These are phyloP conservation scores for Penicillium expansum DNA, from an alignment of 2,329 filamentous ascomycete species.

Conservation along the genomic window DNA sequence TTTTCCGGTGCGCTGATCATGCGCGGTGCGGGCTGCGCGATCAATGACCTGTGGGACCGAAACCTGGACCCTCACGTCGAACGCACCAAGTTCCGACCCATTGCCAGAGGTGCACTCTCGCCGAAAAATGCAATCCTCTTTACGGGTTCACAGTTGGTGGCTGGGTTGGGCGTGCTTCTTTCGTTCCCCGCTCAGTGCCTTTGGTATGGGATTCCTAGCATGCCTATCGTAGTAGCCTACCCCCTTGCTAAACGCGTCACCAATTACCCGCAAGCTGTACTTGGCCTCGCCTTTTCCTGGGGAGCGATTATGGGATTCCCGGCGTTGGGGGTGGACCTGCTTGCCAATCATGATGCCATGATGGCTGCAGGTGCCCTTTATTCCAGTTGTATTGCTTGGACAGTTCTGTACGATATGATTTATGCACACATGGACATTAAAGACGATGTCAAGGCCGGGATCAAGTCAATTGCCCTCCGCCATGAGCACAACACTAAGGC, in stretches of 20 bases:
- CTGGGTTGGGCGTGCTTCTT: constrained; percentile 43
- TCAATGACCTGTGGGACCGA: constrained; percentile 57
- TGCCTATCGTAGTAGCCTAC: constrained; percentile 48
- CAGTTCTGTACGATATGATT: constrained; percentile 51
- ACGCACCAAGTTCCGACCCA: constrained; percentile 52
- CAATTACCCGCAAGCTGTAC: constrained; percentile 52
- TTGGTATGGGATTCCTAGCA: constrained; percentile 44
- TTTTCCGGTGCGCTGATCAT: constrained; percentile 49
- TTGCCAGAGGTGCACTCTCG: constrained; percentile 52
- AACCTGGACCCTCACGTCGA: constrained; percentile 54
- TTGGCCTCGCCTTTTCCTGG: constrained; percentile 53
- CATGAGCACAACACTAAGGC: constrained; percentile 49
- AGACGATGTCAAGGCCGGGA: constrained; percentile 50
- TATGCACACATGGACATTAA: constrained; percentile 54
- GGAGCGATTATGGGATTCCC: constrained; percentile 51
- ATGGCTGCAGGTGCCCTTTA: constrained; percentile 44
- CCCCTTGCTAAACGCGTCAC: constrained; percentile 54
- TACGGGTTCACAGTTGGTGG: constrained; percentile 44
- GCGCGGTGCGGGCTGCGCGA: constrained; percentile 53
- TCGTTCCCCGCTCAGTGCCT: constrained; percentile 45
- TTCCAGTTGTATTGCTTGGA: constrained; percentile 49
- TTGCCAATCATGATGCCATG: constrained; percentile 38
- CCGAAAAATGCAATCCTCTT: constrained; percentile 45
- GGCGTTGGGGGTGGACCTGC: constrained; percentile 46
- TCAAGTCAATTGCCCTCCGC: constrained; percentile 52